Base-by-base conservation (phyloP, 345 rosid genomes). In the Hypericum perforatum region DNA sequence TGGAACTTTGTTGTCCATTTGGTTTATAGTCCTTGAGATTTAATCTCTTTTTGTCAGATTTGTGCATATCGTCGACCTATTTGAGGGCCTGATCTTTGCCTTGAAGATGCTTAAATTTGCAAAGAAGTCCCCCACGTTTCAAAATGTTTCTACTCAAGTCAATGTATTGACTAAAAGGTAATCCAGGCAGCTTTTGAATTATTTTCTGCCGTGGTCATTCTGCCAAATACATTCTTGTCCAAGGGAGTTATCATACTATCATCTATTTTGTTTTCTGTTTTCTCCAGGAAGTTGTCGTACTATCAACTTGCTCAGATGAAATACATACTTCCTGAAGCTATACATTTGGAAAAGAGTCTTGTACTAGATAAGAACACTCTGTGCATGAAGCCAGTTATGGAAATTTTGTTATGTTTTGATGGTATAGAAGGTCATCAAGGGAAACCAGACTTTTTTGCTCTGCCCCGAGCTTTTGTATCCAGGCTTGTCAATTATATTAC, bases 231-330 rank as follows among this genome's bases (percentile, higher is more conserved):
- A 22, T 22, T 22, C 32, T 22, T 22, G 1, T 22, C 32, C 32
- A 22, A 22, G 2, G 32, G 32, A 22, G 2, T 48, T 29, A 32
- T 32, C 0, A 16, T 60, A 42, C n/a, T n/a, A 38, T 32, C 6
- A 37, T 44, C 6, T 57, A 37, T 41, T 51, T 40, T 15, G 14
- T 43, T 6, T 42, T 29, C 7, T 36, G 9, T 16, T 50, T 45
- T 52, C 38, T 45, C 45, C 78, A 80, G 77, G 56, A 65, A 65
- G 50, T 58, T 80, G 47, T 62, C 61, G 2, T 57, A 41, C 52
- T 41, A 36, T 57, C 75, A 77, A 63, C 73, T 75, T 41, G 80
- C 75, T 44, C 82, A 66, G 68, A 63, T 75, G 38, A 77, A 74
- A 48, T 77, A 67, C 29, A 3, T 77, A 61, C 76, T 75, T 57